Base-by-base conservation (phyloP, 257 asterid genomes). In the Nicotiana sylvestris region DNA sequence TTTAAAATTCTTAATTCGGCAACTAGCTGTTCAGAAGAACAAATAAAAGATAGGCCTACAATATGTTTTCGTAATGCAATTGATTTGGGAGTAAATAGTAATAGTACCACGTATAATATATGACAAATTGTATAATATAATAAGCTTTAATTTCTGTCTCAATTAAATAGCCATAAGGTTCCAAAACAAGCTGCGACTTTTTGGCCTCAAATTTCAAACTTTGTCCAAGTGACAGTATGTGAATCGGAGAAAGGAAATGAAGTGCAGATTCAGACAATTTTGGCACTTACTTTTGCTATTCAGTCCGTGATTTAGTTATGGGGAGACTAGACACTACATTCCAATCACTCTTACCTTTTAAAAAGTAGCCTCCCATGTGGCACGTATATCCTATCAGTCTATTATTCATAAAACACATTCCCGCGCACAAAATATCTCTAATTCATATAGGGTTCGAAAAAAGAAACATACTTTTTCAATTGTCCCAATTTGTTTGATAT, bases 201-300 rank as follows among this genome's bases (percentile, higher is more conserved):
- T 43, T 12, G 35, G 78, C 60, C 78, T 21, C 9, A 72, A 72
- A 21, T 43, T 72, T 72, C 21, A 11, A 21, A 46, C 21, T 46
- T 46, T 21, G 60, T 43, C 78, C 37, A 74, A 49, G 80, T 27
- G 80, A 49, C 25, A 49, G 13, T 27, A 6, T 7, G 80, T 74
- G 80, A 74, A 21, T 70, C 4, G 69, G 17, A 0, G 78, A 43
- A 27, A 2, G 35, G 30, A 25, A 74, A 49, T 12, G 62, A 21
- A 21, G 21, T 57, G 16, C 43, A 49, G 15, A 74, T 74, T 70
- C 64, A 2, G 29, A 58, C 29, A 58, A 55, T 0, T 72, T 27
- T 49, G 79, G 62, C 79, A 74, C 27, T 70, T 72, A 46, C 61
- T 74, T 8, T 12, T 74, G 62, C 80, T 74, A 62, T 74, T 49